phyloP scores from a whole-genome alignment of 257 asterid species.

The Salvia rosmarinus region DNA sequence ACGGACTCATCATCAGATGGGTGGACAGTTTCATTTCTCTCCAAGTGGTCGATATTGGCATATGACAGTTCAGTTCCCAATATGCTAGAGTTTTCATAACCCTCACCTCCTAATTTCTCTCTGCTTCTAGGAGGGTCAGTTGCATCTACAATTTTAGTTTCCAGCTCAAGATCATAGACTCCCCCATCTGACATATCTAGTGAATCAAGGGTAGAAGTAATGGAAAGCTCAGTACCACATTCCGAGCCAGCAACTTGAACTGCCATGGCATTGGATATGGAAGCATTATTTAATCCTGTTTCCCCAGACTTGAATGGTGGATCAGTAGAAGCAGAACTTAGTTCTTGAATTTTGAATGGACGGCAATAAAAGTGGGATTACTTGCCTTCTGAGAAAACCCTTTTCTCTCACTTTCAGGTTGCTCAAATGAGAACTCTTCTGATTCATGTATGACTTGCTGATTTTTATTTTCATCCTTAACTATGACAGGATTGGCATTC shows the following conservation, averaged over 20 bases:
- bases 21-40: conserved; percentile 35
- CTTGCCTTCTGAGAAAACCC: conserved; percentile 50
- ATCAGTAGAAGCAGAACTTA: conserved; percentile 48
- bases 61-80: conserved; percentile 43
- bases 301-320: conserved; percentile 43
- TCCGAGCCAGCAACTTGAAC: conserved; percentile 71
- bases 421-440: conserved; percentile 35
- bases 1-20: conserved; percentile 34
- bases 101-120: conserved; percentile 42
- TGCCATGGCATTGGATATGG: conserved; percentile 41
- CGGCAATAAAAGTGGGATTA: conserved; percentile 76
- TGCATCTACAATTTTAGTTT: conserved; percentile 41
- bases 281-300: conserved; percentile 44
- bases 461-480: conserved; percentile 40
- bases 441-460: conserved; percentile 35
- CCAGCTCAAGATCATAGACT: conserved; percentile 50
- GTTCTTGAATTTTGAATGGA: conserved; percentile 80
- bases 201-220: conserved; percentile 87
- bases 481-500: conserved; percentile 38
- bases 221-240: conserved; percentile 88
- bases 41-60: conserved; percentile 41
- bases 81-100: conserved; percentile 34
- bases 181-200: conserved; percentile 68
- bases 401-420: conserved; percentile 51
- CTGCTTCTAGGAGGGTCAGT: conserved; percentile 40